These are phyloP conservation scores for Ophiostoma sp. DNA, from an alignment of 2,329 filamentous ascomycete species.

Conservation along the genomic window DNA sequence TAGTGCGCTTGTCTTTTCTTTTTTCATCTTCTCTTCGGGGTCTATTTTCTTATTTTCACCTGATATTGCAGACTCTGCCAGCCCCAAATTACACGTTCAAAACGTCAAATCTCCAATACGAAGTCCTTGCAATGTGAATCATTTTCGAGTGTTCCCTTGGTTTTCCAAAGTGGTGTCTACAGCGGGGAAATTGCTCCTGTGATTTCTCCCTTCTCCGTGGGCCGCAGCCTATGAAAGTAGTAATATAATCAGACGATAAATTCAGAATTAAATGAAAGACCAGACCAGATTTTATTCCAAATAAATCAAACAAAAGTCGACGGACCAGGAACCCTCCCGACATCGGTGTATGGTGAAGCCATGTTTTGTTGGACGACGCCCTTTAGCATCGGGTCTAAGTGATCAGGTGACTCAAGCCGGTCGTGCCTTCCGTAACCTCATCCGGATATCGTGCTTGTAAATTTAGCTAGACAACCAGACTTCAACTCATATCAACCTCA, in stretches of 20 bases:
- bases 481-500: background rate
- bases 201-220: background rate
- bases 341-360: background rate
- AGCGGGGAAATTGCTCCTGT: background rate
- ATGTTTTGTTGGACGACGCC: background rate
- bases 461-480: background rate
- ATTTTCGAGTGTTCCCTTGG: background rate
- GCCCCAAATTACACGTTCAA: background rate
- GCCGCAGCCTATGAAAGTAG: background rate
- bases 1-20: background rate
- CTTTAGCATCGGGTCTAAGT: background rate
- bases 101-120: background rate
- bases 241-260: background rate
- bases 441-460: background rate
- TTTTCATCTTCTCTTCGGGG: background rate
- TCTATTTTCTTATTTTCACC: background rate
- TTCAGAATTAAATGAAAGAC: background rate
- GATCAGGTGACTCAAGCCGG: background rate
- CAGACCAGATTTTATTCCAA: background rate
- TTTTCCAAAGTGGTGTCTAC: background rate
- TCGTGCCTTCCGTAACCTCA: background rate
- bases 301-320: too few species aligned
- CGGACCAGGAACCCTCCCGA: background rate
- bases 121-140: background rate
- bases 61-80: background rate